Conservation (phyloP, 2,329 filamentous ascomycete genomes). For the Clarireedia paspali region DNA sequence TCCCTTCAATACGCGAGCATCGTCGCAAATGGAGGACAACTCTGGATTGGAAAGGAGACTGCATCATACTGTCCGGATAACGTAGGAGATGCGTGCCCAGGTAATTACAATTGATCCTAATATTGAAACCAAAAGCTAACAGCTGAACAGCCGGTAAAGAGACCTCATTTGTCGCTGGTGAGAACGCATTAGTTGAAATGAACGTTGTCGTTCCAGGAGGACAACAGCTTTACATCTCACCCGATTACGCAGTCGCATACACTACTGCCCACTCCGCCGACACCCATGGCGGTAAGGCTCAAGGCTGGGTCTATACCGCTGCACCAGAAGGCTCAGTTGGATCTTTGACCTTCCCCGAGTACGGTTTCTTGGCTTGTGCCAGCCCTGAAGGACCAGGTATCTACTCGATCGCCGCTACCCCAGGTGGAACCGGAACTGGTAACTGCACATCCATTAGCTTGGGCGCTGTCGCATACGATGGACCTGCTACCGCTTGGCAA, state of each 20-base stretch:
- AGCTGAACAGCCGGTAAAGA: neutral
- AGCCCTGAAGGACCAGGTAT: neutral
- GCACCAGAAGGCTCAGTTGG: neutral
- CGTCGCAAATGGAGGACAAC: neutral
- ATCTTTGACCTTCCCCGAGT: neutral
- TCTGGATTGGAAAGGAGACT: slow-evolving; percentile 7
- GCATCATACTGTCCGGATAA: slow-evolving; percentile 17
- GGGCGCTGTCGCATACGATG: neutral
- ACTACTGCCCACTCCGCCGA: neutral
- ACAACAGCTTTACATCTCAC: slow-evolving; percentile 3
- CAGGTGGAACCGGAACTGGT: neutral
- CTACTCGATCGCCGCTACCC: neutral
- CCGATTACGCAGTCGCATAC: neutral
- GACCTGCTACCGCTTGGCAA: neutral
- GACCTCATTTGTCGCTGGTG: neutral
- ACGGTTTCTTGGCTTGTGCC: slow-evolving; percentile 8
- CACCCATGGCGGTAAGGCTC: neutral
- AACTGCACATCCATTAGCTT: slow-evolving; percentile 3
- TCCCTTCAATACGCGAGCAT: slow-evolving; percentile 1
- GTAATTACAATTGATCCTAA: neutral
- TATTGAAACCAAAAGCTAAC: neutral
- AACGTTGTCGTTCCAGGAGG: slow-evolving; percentile 3
- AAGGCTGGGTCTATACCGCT: neutral
- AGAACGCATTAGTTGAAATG: neutral
- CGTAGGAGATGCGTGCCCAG: neutral